Percentiles rank a stretch among this genome's conserved stretches.
phyloP scores from a whole-genome alignment of 495 filamentous ascomycete genomes.

The Cairneyella variabilis region DNA sequence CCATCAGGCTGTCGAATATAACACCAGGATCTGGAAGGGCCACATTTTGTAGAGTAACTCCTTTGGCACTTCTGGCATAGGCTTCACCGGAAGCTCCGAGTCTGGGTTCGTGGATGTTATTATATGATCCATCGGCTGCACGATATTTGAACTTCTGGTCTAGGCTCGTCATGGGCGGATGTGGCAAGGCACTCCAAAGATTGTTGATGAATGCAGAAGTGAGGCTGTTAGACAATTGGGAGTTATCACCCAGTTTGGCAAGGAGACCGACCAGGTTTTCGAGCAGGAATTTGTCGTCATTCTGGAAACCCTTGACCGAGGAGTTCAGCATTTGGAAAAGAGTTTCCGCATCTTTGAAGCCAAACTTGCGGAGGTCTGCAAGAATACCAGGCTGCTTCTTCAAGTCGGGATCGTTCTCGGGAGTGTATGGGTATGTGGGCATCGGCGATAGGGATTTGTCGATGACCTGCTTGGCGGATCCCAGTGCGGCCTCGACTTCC shows the following conservation, averaged over 20 bases:
- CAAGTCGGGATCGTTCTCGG: constrained; percentile 20
- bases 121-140: constrained; percentile 65
- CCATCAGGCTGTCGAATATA: constrained; percentile 60
- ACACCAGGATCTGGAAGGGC: constrained; percentile 70
- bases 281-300: constrained; percentile 36
- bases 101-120: constrained; percentile 58
- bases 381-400: constrained; percentile 11
- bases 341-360: constrained; percentile 27
- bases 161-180: constrained; percentile 43
- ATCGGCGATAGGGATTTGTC: constrained; percentile 28
- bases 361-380: constrained; percentile 16
- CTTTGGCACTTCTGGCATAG: constrained; percentile 71
- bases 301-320: constrained; percentile 27
- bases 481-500: constrained; percentile 13
- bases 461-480: constrained; percentile 20
- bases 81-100: constrained; percentile 57
- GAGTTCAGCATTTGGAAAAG: constrained; percentile 31
- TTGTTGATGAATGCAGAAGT: constrained; percentile 68
- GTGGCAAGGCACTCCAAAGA: constrained; percentile 63
- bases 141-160: constrained; percentile 56
- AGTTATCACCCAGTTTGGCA: constrained; percentile 31
- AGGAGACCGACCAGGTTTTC: constrained; percentile 35
- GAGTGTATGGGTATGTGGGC: constrained; percentile 27
- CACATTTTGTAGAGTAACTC: constrained; percentile 57
- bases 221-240: constrained; percentile 35